A percentile compares a stretch with the other conserved stretches of the same genome.
Conservation (phyloP, 2,329 filamentous ascomycete genomes). For the Colletotrichum musae region DNA sequence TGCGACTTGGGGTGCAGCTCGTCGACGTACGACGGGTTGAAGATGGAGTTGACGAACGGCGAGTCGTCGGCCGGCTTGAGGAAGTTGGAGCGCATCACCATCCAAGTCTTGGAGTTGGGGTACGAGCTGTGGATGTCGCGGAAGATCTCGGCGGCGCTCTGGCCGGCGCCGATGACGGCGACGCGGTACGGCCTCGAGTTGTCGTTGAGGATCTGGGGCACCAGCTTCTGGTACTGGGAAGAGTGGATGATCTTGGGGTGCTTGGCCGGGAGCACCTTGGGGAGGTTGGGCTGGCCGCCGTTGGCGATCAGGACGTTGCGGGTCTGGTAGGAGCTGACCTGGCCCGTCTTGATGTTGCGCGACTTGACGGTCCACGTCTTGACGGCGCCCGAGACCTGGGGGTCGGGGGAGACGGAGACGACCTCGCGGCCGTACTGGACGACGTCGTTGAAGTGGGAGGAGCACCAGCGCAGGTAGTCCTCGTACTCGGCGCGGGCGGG, state of each 20-base stretch:
- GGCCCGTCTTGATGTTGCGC: constrained; percentile 71
- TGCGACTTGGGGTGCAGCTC: constrained; percentile 78
- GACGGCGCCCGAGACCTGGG: constrained; percentile 60
- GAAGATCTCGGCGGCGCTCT: constrained; percentile 96
- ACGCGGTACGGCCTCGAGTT: constrained; percentile 75
- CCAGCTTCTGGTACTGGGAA: constrained; percentile 82
- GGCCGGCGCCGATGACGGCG: constrained; percentile 89
- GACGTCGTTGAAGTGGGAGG: constrained; percentile 79
- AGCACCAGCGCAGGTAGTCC: constrained; percentile 96
- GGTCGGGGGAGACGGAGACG: constrained; percentile 73
- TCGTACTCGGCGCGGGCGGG: constrained; percentile 92
- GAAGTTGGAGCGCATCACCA: constrained; percentile 88
- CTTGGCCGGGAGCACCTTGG: constrained; percentile 76
- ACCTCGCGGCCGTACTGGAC: constrained; percentile 87
- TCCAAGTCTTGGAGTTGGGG: constrained; percentile 81
- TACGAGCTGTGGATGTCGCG: constrained; percentile 87
- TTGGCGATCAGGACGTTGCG: constrained; percentile 76
- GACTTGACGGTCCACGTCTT: constrained; percentile 79
- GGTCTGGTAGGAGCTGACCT: constrained; percentile 66
- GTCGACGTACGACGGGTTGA: constrained; percentile 86
- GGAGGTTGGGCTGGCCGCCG: constrained; percentile 78
- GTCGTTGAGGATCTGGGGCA: constrained; percentile 72
- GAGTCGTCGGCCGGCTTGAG: constrained; percentile 94
- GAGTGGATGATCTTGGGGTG: constrained; percentile 88
- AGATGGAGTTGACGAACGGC: constrained; percentile 97